Evolutionary conservation across 768 basidiomycete species (phyloP).

Genomic region (Leccinum aurantiacum): DNA sequence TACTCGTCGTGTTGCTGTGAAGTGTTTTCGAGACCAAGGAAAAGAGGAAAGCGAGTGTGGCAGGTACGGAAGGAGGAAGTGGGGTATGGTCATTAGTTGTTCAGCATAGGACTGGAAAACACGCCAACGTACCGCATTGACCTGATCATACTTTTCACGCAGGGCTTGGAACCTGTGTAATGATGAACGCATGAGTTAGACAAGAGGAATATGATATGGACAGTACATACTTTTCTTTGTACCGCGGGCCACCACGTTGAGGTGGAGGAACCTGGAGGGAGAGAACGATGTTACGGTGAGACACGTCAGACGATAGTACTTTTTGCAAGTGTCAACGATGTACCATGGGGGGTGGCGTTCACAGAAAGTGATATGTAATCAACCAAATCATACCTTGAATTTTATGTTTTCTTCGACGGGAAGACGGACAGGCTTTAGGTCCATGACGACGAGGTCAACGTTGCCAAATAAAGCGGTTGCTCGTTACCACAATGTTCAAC

Average conservation of each 20-base stretch:
- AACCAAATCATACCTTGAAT: slow-evolving; percentile 25
- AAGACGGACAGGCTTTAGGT: slow-evolving; percentile 17
- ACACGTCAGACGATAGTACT: not conserved
- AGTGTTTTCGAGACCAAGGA: not conserved
- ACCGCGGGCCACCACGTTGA: slow-evolving; percentile 24
- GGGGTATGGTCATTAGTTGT: not conserved
- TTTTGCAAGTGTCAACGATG: not conserved
- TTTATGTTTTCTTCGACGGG: slow-evolving; percentile 22
- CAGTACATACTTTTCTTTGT: slow-evolving; percentile 33
- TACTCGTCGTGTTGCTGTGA: slow-evolving; percentile 26
- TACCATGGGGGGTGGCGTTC: slow-evolving; percentile 1
- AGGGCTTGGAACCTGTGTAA: slow-evolving; percentile 28
- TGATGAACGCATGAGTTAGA: not conserved
- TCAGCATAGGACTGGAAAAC: not conserved
- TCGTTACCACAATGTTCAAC: not conserved
- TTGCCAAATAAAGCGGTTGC: not conserved
- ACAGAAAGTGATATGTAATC: not conserved
- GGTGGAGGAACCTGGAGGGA: slow-evolving; percentile 13
- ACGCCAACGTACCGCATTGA: slow-evolving; percentile 28
- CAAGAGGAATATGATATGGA: not conserved
- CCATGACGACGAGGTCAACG: slow-evolving; percentile 13
- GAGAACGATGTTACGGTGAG: not conserved
- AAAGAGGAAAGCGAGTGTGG: not conserved
- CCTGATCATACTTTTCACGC: slow-evolving; percentile 35
- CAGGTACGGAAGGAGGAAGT: not conserved